These are phyloP conservation scores for Ochromonas danica DNA, from an alignment of 108 stramenopile species.

Conservation along the genomic window DNA sequence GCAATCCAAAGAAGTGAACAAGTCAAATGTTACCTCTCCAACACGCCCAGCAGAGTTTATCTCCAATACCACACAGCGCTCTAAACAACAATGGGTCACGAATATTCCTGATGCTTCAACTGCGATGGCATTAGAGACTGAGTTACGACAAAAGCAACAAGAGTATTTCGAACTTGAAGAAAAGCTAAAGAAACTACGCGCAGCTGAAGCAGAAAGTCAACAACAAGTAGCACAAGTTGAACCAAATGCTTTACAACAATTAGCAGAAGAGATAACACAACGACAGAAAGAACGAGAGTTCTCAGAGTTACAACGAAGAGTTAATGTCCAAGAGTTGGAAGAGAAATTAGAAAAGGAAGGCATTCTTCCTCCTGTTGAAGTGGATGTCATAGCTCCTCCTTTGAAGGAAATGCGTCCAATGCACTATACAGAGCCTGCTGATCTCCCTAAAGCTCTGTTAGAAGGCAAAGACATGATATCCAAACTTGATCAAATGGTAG, in stretches of 20 bases:
- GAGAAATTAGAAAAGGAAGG: background rate
- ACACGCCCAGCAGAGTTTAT: too few relatives aligned
- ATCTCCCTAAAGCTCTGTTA: background rate
- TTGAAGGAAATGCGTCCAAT: background rate
- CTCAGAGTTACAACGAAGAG: constrained; percentile 6
- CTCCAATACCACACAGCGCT: background rate
- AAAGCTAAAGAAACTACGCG: background rate
- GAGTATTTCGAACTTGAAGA: constrained; percentile 2
- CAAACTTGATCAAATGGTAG: constrained; percentile 44
- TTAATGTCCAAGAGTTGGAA: background rate
- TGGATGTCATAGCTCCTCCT: background rate
- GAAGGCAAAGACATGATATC: constrained; percentile 5
- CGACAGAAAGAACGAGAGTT: constrained; percentile 31
- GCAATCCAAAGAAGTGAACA: too few relatives aligned
- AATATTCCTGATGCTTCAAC: background rate
- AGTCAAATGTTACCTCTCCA: too few relatives aligned
- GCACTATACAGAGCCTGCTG: background rate
- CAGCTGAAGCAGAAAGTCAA: background rate
- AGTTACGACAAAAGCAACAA: background rate
- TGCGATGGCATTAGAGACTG: constrained; percentile 1
- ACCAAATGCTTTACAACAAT: background rate
- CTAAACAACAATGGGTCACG: background rate
- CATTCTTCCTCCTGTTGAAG: background rate
- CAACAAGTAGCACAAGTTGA: constrained; percentile 33
- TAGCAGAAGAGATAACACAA: background rate